Conservation (phyloP, 495 filamentous ascomycete genomes). For the Penicillium coprophilum region DNA sequence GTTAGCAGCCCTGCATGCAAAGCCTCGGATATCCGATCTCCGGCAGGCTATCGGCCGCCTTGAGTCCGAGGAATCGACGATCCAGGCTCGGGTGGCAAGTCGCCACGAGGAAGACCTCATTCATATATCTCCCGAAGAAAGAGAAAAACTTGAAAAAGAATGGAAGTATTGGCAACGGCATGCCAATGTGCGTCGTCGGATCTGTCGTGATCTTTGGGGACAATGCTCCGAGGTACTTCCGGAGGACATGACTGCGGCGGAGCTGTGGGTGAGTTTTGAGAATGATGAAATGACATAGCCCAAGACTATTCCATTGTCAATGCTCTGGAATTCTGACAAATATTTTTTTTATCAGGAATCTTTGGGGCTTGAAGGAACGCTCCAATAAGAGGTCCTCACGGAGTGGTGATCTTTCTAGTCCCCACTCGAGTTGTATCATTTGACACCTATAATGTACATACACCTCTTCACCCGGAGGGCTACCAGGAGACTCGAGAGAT, state of each 20-base stretch:
- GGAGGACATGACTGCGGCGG: conserved; percentile 43
- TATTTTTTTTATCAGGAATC: conserved; percentile 41
- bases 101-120: conserved; percentile 33
- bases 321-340: conserved; percentile 8
- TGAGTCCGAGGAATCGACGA: conserved; percentile 43
- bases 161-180: conserved; percentile 54
- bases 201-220: conserved; percentile 54
- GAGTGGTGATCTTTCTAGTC: conserved; percentile 21
- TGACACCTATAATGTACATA: conserved; percentile 15
- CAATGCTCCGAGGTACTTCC: conserved; percentile 48
- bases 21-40: conserved; percentile 54
- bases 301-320: conserved; percentile 1
- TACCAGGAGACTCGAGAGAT: no score
- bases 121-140: conserved; percentile 47
- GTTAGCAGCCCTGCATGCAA: conserved; percentile 48
- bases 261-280: conserved; percentile 51
- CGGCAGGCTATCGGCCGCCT: conserved; percentile 44
- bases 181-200: conserved; percentile 45
- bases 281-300: not conserved
- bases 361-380: conserved; percentile 42
- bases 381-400: conserved; percentile 26
- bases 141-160: conserved; percentile 46
- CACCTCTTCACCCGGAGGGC: no score
- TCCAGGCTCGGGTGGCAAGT: conserved; percentile 39
- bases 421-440: conserved; percentile 28